Evolutionary conservation across 768 basidiomycete species (phyloP).

Genomic region (Hygrophorus pudorinus): DNA sequence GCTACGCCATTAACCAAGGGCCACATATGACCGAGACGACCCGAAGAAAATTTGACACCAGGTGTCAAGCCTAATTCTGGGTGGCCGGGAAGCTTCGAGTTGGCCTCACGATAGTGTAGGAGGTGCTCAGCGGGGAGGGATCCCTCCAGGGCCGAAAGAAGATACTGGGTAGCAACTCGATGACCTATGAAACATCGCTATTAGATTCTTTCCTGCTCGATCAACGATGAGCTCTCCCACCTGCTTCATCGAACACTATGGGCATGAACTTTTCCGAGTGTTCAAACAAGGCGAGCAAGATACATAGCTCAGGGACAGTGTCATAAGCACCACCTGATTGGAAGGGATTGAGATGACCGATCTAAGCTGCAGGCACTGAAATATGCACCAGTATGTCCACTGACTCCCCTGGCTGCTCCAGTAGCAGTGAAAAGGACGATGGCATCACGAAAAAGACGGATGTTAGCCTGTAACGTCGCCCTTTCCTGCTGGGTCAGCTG

Average conservation of each 20-base stretch:
- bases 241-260: conserved; percentile 74
- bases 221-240: conserved; percentile 26
- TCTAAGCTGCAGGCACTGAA: neutral
- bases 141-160: conserved; percentile 71
- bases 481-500: conserved; percentile 57
- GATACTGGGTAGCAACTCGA: conserved; percentile 84
- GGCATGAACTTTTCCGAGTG: conserved; percentile 53
- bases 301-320: conserved; percentile 79
- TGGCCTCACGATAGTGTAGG: conserved; percentile 76
- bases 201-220: neutral
- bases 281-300: conserved; percentile 67
- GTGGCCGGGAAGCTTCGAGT: conserved; percentile 82
- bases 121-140: conserved; percentile 64
- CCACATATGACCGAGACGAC: conserved; percentile 89
- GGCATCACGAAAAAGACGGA: conserved; percentile 74
- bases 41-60: conserved; percentile 90
- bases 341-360: neutral
- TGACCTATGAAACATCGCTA: conserved; percentile 44
- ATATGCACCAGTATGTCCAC: conserved; percentile 67
- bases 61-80: conserved; percentile 85
- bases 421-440: conserved; percentile 83
- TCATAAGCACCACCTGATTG: conserved; percentile 51
- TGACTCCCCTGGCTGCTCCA: conserved; percentile 77
- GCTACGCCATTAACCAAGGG: conserved; percentile 80
- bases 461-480: conserved; percentile 50